These are phyloP conservation scores for Spizellomyces sp. DNA, from an alignment of 192 early-diverging fungal species.

Conservation along the genomic window DNA sequence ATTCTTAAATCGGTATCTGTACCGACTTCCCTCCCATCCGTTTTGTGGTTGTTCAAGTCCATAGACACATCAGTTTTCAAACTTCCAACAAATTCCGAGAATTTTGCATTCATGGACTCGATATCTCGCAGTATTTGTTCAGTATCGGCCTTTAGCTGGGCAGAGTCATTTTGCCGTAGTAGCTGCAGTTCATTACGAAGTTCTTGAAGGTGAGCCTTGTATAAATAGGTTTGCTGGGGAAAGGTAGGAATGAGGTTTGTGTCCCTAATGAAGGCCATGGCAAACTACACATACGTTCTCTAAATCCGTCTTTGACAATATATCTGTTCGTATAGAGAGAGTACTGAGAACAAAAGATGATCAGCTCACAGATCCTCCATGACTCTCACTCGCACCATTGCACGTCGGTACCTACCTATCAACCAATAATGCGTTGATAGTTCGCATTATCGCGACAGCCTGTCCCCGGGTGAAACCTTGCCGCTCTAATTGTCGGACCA, in stretches of 20 bases:
- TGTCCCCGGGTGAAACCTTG: slow-evolving; percentile 73
- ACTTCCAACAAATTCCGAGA: slow-evolving; percentile 75
- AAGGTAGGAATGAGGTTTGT: not conserved
- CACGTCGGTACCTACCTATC: slow-evolving; percentile 50
- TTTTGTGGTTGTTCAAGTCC: slow-evolving; percentile 88
- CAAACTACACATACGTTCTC: slow-evolving; percentile 64
- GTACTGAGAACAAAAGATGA: slow-evolving; percentile 27
- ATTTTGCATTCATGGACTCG: slow-evolving; percentile 70
- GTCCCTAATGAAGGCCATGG: not conserved
- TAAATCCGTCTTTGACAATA: slow-evolving; percentile 74
- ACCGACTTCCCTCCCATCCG: slow-evolving; percentile 77
- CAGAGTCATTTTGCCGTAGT: slow-evolving; percentile 45
- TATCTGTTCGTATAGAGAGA: slow-evolving; percentile 46
- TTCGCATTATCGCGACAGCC: slow-evolving; percentile 74
- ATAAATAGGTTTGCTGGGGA: slow-evolving; percentile 60
- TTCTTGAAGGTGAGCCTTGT: slow-evolving; percentile 81
- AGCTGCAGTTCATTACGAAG: slow-evolving; percentile 44
- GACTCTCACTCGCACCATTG: no score
- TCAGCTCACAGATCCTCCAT: no score
- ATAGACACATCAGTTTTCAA: slow-evolving; percentile 85
- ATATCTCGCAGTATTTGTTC: slow-evolving; percentile 77
- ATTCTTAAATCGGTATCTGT: slow-evolving; percentile 61
- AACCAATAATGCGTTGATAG: slow-evolving; percentile 69
- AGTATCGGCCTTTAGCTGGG: slow-evolving; percentile 71
- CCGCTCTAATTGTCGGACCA: slow-evolving; percentile 65